Evolutionary conservation across 108 stramenopile species (phyloP), one percentile per base, ranked within the genome.

Genomic region (Cyclotella choctawhatcheeana): DNA sequence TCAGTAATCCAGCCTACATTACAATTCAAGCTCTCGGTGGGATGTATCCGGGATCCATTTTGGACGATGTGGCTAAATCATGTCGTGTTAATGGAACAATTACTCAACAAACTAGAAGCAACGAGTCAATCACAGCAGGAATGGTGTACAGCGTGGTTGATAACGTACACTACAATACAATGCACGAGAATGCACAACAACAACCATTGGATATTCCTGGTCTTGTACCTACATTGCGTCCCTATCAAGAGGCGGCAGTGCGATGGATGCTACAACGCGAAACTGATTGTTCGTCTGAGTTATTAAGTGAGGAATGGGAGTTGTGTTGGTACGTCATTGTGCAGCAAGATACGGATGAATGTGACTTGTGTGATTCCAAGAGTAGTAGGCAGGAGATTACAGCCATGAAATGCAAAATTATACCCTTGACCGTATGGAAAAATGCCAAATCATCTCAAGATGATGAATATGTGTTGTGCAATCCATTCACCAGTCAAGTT

Each of bases 191-290:
- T n/a, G 24, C 33, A n/a, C 50, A 12, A 44, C 29, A 47, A 16
- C 50, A 62, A 40, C 37, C 37, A 52, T 14, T 73, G 13, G 51
- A 58, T 13, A 73, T 88, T 40, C 65, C 79, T 14, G 87, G 86
- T 21, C 76, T 91, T 44, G 53, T 76, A 10, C 90, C 90, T 30
- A 86, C 74, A 3, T 60, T 92, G 54, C 85, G 88, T 40, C 84
- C 83, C 44, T 92, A 92, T 58, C 88, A 92, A 62, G 70, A 72
- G 35, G 74, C 74, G 16, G 88, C 88, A 37, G 91, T 92, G 5
- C 68, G 83, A 21, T 92, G 91, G 91, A 92, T 92, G 91, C 45
- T 92, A 22, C 30, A 77, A 61, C 73, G 87, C 52, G 91, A 92
- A 66, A 29, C 47, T 20, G 30, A 20, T 6, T 24, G 24, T 20